Conservation (phyloP, 2,329 filamentous ascomycete genomes). For the Neospermospora avenae region DNA sequence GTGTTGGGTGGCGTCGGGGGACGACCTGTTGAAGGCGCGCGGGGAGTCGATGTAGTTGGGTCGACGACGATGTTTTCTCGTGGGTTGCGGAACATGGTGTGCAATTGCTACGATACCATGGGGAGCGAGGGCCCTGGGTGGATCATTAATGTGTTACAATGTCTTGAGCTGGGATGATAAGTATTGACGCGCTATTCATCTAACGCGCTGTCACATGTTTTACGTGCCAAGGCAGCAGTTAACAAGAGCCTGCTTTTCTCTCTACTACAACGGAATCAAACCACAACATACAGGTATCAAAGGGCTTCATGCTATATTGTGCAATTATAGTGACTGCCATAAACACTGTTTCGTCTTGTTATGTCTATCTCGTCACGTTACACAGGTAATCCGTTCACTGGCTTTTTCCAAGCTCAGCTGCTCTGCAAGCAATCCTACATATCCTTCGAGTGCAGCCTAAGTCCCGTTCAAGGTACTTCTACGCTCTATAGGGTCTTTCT, state of each 20-base stretch:
- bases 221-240: background rate
- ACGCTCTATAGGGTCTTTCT: background rate
- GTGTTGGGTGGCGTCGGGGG: conserved; percentile 47
- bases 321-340: too few species aligned
- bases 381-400: background rate
- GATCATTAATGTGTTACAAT: background rate
- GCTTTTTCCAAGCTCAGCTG: background rate
- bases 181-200: background rate
- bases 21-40: conserved; percentile 47
- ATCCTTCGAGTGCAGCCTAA: background rate
- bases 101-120: background rate
- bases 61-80: conserved; percentile 42
- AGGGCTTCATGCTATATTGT: background rate
- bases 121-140: background rate
- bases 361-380: too few species aligned
- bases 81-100: conserved; percentile 52
- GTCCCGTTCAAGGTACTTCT: background rate
- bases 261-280: background rate
- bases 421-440: too few species aligned
- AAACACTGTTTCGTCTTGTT: background rate
- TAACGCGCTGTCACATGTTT: background rate
- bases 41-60: conserved; percentile 34
- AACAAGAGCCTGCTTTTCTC: too few species aligned
- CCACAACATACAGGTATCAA: background rate
- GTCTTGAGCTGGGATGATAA: too few species aligned